phyloP scores from a whole-genome alignment of 148 eudicot genomes.

The Nepenthes gracilis region DNA sequence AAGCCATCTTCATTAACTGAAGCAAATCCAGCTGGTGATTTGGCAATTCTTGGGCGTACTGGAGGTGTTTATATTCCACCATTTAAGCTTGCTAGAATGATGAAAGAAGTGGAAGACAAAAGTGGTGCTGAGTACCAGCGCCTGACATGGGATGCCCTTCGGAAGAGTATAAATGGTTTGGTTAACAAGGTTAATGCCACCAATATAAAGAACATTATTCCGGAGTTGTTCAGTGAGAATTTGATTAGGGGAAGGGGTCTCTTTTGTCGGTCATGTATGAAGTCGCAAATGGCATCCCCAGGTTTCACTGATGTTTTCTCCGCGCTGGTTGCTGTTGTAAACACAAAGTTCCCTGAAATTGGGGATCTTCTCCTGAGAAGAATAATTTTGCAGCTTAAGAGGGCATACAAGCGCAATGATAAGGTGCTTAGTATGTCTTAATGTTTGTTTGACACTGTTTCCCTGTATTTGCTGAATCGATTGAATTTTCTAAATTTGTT shows the following conservation, averaged over 20 bases:
- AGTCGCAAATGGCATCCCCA: conserved; percentile 93
- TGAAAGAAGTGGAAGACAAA: conserved; percentile 76
- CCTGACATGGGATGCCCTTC: conserved; percentile 85
- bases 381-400: conserved; percentile 66
- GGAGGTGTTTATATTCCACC: conserved; percentile 93
- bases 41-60: conserved; percentile 45
- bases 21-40: conserved; percentile 8
- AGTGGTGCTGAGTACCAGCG: conserved; percentile 75
- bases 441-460: neutral
- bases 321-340: conserved; percentile 80
- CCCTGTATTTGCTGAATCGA: neutral
- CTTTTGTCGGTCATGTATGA: conserved; percentile 84
- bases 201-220: conserved; percentile 70
- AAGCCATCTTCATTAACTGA: conserved; percentile 6
- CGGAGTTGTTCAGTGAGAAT: conserved; percentile 72
- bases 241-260: conserved; percentile 79
- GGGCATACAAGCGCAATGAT: conserved; percentile 84
- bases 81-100: conserved; percentile 74
- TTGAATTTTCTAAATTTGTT: neutral
- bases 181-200: conserved; percentile 88
- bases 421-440: conserved; percentile 27
- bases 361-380: conserved; percentile 79
- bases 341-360: conserved; percentile 77
- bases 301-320: conserved; percentile 82
- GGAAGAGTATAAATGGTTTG: conserved; percentile 85